Conservation (phyloP, 2,329 filamentous ascomycete genomes). For the Elsinoe arachidis region DNA sequence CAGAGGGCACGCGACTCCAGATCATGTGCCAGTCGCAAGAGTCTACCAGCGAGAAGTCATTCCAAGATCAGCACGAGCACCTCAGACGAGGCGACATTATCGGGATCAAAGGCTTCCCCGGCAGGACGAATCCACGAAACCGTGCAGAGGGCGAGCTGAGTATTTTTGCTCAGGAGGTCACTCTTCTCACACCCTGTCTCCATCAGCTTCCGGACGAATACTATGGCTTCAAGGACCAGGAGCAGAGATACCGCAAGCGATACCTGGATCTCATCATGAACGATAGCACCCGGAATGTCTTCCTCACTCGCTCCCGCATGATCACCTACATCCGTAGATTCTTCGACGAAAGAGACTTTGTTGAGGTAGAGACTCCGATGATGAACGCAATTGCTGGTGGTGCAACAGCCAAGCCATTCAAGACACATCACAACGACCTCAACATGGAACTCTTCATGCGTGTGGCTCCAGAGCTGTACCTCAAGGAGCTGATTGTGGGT, state of each 20-base stretch:
- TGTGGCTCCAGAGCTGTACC: constrained; percentile 87
- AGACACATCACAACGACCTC: constrained; percentile 92
- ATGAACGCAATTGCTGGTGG: constrained; percentile 94
- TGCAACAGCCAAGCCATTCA: constrained; percentile 89
- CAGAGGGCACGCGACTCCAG: constrained; percentile 71
- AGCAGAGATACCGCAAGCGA: constrained; percentile 84
- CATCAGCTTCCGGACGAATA: constrained; percentile 86
- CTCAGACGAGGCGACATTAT: constrained; percentile 89
- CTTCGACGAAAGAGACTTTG: constrained; percentile 80
- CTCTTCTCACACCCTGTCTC: constrained; percentile 81
- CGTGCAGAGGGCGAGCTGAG: constrained; percentile 84
- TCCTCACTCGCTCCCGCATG: constrained; percentile 80
- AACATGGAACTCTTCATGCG: constrained; percentile 93
- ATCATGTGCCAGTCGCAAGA: constrained; percentile 87
- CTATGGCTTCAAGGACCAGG: constrained; percentile 91
- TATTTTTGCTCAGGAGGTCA: constrained; percentile 80
- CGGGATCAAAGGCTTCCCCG: constrained; percentile 75
- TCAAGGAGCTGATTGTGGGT: constrained; percentile 94
- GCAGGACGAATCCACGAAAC: constrained; percentile 81
- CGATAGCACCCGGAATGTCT: constrained; percentile 70
- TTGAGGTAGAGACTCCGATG: constrained; percentile 95
- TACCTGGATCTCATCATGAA: constrained; percentile 98
- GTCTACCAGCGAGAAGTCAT: constrained; percentile 58
- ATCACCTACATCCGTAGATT: constrained; percentile 80
- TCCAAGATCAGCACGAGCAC: constrained; percentile 81